Evolutionary conservation across 1,284 basidiomycete species (phyloP).

Genomic region (Ustilago lituana): DNA sequence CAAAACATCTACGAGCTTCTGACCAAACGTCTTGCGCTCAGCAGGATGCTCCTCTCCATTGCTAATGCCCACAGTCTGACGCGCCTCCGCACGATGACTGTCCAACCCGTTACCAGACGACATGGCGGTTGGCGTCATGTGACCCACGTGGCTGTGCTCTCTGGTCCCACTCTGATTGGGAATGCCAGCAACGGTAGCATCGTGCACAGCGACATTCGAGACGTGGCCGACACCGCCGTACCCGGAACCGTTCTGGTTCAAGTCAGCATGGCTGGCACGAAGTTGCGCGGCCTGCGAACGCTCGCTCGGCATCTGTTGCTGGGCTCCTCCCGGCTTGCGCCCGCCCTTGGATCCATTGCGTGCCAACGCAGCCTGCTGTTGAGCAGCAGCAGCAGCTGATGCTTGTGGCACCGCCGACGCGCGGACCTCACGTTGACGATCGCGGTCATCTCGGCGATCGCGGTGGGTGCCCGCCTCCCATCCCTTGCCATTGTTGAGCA

Average conservation of each 20-base stretch:
- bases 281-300: slow-evolving; percentile 40
- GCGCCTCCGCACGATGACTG: slow-evolving; percentile 41
- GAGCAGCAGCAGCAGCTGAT: slow-evolving; percentile 26
- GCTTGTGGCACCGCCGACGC: slow-evolving; percentile 39
- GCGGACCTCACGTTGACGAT: slow-evolving; percentile 53
- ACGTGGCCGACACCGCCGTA: slow-evolving; percentile 56
- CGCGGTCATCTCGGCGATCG: slow-evolving; percentile 63
- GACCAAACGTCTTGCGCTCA: slow-evolving; percentile 60
- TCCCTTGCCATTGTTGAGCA: slow-evolving; percentile 88
- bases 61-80: slow-evolving; percentile 53
- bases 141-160: slow-evolving; percentile 50
- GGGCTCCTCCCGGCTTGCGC: slow-evolving; percentile 56
- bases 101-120: slow-evolving; percentile 45
- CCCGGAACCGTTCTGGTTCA: slow-evolving; percentile 41
- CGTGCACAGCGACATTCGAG: slow-evolving; percentile 61
- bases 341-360: slow-evolving; percentile 57
- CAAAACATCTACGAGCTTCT: slow-evolving; percentile 65
- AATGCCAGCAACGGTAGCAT: slow-evolving; percentile 53
- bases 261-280: slow-evolving; percentile 52
- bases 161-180: slow-evolving; percentile 37
- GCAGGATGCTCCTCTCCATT: slow-evolving; percentile 59
- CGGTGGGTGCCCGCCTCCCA: slow-evolving; percentile 81
- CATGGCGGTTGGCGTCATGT: slow-evolving; percentile 47
- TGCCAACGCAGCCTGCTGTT: slow-evolving; percentile 37
- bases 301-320: slow-evolving; percentile 41